These are phyloP conservation scores for Coniochaeta sp. DNA, from an alignment of 2,329 filamentous ascomycete genomes.

Conservation along the genomic window DNA sequence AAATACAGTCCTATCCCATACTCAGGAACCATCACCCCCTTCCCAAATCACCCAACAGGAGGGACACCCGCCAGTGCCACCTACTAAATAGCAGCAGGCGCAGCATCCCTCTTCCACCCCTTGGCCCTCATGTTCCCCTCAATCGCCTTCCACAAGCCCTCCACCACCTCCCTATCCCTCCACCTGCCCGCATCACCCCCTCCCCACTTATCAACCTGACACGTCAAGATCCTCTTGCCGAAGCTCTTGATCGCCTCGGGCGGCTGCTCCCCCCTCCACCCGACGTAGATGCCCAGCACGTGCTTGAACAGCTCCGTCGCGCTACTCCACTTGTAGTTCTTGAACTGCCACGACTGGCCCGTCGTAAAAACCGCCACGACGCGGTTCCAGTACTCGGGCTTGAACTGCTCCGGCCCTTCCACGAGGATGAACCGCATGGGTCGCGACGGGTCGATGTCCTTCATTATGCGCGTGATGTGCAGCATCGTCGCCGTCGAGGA, in stretches of 20 bases:
- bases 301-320: conserved; percentile 86
- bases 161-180: conserved; percentile 87
- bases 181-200: conserved; percentile 54
- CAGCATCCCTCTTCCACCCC: conserved; percentile 72
- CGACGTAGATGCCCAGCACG: conserved; percentile 80
- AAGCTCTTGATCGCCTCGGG: conserved; percentile 75
- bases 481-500: conserved; percentile 71
- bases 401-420: conserved; percentile 88
- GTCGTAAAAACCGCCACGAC: conserved; percentile 97
- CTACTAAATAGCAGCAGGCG: conserved; percentile 45
- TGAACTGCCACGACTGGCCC: conserved; percentile 97
- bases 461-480: conserved; percentile 73
- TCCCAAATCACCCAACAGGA: neutral
- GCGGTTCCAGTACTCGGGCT: conserved; percentile 94
- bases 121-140: conserved; percentile 81
- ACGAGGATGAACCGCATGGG: conserved; percentile 92
- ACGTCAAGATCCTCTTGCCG: conserved; percentile 76
- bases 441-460: conserved; percentile 59
- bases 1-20: neutral
- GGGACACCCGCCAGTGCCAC: neutral
- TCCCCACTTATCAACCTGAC: conserved; percentile 75
- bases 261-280: conserved; percentile 77
- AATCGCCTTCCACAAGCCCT: conserved; percentile 84
- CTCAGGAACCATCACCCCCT: neutral
- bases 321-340: conserved; percentile 92